phyloP scores from a whole-genome alignment of 495 filamentous ascomycete genomes.

The Oleoguttula mirabilis region DNA sequence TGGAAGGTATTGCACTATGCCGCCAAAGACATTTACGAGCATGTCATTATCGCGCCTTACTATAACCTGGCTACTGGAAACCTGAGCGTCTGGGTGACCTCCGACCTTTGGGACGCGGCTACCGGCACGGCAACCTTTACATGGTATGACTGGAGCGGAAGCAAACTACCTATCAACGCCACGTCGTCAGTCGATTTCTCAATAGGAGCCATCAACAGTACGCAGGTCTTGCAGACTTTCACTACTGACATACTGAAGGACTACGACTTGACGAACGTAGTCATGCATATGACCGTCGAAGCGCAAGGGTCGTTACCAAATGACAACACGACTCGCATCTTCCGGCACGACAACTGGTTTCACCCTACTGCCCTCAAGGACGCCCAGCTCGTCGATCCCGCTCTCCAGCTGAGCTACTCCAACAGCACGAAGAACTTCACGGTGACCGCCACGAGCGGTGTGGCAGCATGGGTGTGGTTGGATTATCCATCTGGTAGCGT shows the following conservation, averaged over 20 bases:
- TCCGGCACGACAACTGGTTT: constrained; percentile 47
- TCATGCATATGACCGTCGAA: constrained; percentile 45
- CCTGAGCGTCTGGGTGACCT: constrained; percentile 49
- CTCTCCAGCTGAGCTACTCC: constrained; percentile 37
- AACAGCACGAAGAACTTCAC: constrained; percentile 35
- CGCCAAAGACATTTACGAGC: constrained; percentile 48
- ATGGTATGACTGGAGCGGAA: constrained; percentile 28
- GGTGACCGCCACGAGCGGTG: constrained; percentile 43
- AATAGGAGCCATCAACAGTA: constrained; percentile 51
- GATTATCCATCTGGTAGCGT: constrained; percentile 46
- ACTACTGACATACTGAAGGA: constrained; percentile 26
- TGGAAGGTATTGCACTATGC: constrained; percentile 56
- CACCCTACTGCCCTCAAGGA: constrained; percentile 41
- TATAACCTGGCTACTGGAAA: constrained; percentile 44
- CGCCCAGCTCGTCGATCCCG: constrained; percentile 45
- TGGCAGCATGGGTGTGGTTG: constrained; percentile 58
- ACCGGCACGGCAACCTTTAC: constrained; percentile 18
- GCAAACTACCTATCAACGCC: constrained; percentile 17
- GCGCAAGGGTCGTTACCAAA: constrained; percentile 42
- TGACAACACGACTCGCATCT: constrained; percentile 33
- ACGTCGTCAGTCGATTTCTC: constrained; percentile 25
- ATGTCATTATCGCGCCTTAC: constrained; percentile 50
- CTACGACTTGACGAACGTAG: constrained; percentile 33
- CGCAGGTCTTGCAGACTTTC: constrained; percentile 38
- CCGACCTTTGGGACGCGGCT: constrained; percentile 38